phyloP scores from a whole-genome alignment of 495 filamentous ascomycete species.

The Tuber borchii region DNA sequence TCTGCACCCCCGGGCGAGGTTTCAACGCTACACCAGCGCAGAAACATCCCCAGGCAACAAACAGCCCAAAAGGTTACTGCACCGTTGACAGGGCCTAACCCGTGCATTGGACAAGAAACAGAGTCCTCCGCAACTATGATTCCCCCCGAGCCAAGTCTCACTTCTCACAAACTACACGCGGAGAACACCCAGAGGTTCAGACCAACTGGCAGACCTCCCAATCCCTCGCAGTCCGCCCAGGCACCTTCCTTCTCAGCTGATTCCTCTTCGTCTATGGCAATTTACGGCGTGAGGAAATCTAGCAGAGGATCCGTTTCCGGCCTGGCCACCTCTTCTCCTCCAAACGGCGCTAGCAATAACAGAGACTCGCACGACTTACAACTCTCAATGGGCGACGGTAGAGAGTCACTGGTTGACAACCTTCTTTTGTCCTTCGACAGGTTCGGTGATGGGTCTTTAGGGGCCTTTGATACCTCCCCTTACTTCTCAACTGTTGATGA shows the following conservation, averaged over 20 bases:
- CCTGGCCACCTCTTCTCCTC: conserved; percentile 30
- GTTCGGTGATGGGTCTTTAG: conserved; percentile 48
- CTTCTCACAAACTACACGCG: conserved; percentile 25
- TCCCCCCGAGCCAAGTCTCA: conserved; percentile 28
- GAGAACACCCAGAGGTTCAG: conserved; percentile 40
- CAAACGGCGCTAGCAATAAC: conserved; percentile 13
- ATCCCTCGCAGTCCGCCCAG: conserved; percentile 26
- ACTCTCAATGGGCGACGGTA: conserved; percentile 63
- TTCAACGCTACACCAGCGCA: not conserved
- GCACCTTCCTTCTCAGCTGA: conserved; percentile 30
- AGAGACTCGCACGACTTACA: conserved; percentile 82
- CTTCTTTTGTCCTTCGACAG: conserved; percentile 86
- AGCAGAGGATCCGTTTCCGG: conserved; percentile 37
- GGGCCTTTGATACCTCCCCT: conserved; percentile 39
- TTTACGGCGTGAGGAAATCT: conserved; percentile 37
- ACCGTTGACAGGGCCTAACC: conserved; percentile 6
- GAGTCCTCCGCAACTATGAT: conserved; percentile 27
- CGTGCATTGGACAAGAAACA: conserved; percentile 19
- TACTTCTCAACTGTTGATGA: conserved; percentile 41
- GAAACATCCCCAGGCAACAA: not conserved
- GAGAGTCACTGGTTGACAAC: conserved; percentile 84
- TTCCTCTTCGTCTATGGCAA: conserved; percentile 32
- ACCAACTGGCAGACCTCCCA: conserved; percentile 27
- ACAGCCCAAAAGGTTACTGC: conserved; percentile 3
- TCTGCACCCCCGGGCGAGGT: not conserved